Evolutionary conservation across 169 alveolate species (phyloP), one percentile per base, ranked within the genome.

Genomic region (Plasmodium vivax): DNA sequence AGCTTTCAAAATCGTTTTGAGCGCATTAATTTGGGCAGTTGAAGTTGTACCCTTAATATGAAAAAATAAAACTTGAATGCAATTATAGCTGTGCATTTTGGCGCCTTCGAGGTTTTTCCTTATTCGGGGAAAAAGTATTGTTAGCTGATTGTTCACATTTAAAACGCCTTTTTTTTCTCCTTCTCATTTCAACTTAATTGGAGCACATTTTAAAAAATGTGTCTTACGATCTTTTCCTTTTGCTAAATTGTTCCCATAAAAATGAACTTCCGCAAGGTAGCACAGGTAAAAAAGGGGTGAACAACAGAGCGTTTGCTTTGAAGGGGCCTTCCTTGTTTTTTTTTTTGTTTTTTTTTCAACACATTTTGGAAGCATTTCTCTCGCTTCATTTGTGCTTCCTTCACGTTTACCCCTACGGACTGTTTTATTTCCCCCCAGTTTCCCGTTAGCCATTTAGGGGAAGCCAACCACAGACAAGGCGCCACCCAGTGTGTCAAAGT

Each of bases 61-160:
- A 23, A 68, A 68, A 23, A 23, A 23, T 30, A 23, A 68, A 68
- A 68, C 77, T 3, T 68, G 32, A 19, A 68, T 51, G 62, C 62
- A 8, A 51, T 51, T 51, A 51, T 51, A 51, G 19, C 23, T 51
- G 62, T 51, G 23, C 62, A 51, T 51, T 51, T 51, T 23, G 77
- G 38, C 41, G 8, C 32, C 14, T 30, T 68, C 77, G 9, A 68
- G 32, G 34, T 27, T 68, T 68, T 68, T 68, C 77, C 85, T 19
- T 93, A 87, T 56, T 82, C 75, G 19, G 23, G 82, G 68, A 95
- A 75, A 54, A 74, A 54, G 80, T 74, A 32, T 83, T 27, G 27
- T 41, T 80, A 43, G 4, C 72, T 80, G 47, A 10, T 82, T 47
- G 16, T 36, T 72, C 68, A 51, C 68, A 82, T 51, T 51, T 23